Evolutionary conservation across 192 early-diverging fungal species (phyloP), one percentile per base, ranked within the genome.

Genomic region (Backusella circina): DNA sequence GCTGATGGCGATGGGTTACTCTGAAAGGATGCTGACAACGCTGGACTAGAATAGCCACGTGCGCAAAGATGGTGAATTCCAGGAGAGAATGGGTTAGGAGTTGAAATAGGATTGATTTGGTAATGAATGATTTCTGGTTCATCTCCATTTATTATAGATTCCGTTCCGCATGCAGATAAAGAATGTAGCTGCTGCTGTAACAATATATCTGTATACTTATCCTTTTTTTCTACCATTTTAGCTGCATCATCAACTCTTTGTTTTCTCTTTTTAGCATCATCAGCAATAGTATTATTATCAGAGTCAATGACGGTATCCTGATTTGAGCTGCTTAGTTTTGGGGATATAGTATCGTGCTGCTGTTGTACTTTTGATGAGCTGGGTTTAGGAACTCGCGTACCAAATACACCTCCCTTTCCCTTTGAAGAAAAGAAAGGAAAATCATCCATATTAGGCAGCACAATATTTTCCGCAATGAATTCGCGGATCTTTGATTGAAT

Each of bases 371-470:
- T 12, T 61, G 23, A 12, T 28, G 54, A 28, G 37, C 38, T 71
- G 26, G 69, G 38, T 47, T 71, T 71, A 31, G 69, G 69, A 31
- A 61, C 26, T n/a, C 37, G 47, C 15, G 61, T 80, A 7, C 85
- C 90, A 77, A 92, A 84, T 35, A 92, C 85, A 1, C 85, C 91
- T 16, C 90, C 86, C 1, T 79, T 64, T 5, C 87, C 85, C 2
- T 84, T 71, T 0, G 88, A 81, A 30, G 88, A 85, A 77, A 90
- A 94, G 75, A 97, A 96, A 21, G 90, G 86, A 3, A 93, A 88
- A 77, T 96, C 93, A 75, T 97, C 95, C 90, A 97, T 91, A 72
- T 96, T 91, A 10, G 95, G 95, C 72, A 95, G 78, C 13, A 97
- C 92, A 75, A 97, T 83, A 33, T 89, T 91, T 74, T 91, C 90